These are phyloP conservation scores for Microcyclospora tardicrescens DNA, from an alignment of 2,329 filamentous ascomycete species.

Conservation along the genomic window DNA sequence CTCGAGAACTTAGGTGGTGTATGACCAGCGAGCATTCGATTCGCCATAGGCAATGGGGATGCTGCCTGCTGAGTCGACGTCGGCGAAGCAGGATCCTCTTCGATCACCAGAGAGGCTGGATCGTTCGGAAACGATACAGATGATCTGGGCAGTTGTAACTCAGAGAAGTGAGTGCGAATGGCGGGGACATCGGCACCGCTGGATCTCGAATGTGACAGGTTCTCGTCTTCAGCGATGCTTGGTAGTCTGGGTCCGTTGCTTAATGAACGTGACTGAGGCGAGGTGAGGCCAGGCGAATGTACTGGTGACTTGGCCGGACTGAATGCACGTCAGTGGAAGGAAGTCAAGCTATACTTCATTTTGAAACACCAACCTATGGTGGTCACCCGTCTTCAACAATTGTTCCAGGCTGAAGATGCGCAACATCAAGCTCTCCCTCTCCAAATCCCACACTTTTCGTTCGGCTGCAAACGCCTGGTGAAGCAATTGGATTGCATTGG, in stretches of 20 bases:
- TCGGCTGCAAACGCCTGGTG: constrained; percentile 24
- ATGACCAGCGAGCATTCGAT: constrained; percentile 21
- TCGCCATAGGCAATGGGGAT: constrained; percentile 20
- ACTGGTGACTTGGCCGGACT: constrained; percentile 25
- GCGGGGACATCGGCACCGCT: neutral
- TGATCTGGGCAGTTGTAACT: too few species aligned
- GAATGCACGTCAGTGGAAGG: constrained; percentile 2
- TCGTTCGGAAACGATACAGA: too few species aligned
- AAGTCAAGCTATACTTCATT: too few species aligned
- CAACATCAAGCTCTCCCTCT: constrained; percentile 19
- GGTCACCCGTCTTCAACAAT: constrained; percentile 20
- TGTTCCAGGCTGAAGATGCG: constrained; percentile 23
- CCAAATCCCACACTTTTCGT: constrained; percentile 21
- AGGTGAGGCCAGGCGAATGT: constrained; percentile 15
- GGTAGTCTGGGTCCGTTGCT: constrained; percentile 12
- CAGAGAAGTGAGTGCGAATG: too few species aligned
- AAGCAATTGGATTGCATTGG: constrained; percentile 18
- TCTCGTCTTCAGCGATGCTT: constrained; percentile 23
- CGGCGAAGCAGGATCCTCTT: constrained; percentile 20
- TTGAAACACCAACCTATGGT: constrained; percentile 17
- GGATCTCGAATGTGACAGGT: constrained; percentile 8
- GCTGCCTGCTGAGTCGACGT: constrained; percentile 9
- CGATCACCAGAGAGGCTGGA: constrained; percentile 6
- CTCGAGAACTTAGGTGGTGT: constrained; percentile 21
- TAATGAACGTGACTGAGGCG: constrained; percentile 10